Conservation (phyloP, 352 stramenopile genomes). For the Phytopythium montanum region DNA sequence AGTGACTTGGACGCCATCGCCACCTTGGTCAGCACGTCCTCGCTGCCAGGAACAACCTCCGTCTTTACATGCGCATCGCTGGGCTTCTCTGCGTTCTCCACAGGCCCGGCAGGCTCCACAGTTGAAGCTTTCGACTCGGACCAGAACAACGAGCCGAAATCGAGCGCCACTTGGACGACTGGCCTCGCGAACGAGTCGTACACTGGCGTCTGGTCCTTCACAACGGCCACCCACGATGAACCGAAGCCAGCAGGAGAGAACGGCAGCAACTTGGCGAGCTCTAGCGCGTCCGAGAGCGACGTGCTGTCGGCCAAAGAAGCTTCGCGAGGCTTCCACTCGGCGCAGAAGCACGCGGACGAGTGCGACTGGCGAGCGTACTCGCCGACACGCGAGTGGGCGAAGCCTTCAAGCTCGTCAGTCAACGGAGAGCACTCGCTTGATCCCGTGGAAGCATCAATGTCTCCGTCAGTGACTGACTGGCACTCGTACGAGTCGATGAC, state of each 20-base stretch:
- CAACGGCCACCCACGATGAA: slow-evolving; percentile 21
- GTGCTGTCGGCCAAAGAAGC: slow-evolving; percentile 13
- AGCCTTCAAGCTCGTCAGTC: slow-evolving; percentile 27
- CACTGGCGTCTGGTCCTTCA: slow-evolving; percentile 29
- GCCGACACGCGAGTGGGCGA: slow-evolving; percentile 23
- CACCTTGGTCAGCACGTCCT: slow-evolving; percentile 21
- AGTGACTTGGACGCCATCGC: slow-evolving; percentile 35
- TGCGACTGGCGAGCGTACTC: slow-evolving; percentile 28
- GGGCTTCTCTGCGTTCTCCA: not conserved
- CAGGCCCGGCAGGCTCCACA: slow-evolving; percentile 3
- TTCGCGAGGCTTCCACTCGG: slow-evolving; percentile 39
- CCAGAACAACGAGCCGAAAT: slow-evolving; percentile 23
- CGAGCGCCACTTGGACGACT: slow-evolving; percentile 29
- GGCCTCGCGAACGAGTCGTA: slow-evolving; percentile 35
- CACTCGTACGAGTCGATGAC: slow-evolving; percentile 35
- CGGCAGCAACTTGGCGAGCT: slow-evolving; percentile 29
- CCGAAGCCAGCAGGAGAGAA: slow-evolving; percentile 40
- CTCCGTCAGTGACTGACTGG: slow-evolving; percentile 14
- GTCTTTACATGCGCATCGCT: slow-evolving; percentile 8
- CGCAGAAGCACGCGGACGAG: slow-evolving; percentile 33
- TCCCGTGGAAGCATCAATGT: slow-evolving; percentile 14
- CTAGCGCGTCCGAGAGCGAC: slow-evolving; percentile 18
- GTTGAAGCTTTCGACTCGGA: not conserved
- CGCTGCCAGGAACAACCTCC: not conserved
- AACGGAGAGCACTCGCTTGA: slow-evolving; percentile 18